Conservation (phyloP, 176 grass and related monocot species). For the Hyparrhenia diplandra region DNA sequence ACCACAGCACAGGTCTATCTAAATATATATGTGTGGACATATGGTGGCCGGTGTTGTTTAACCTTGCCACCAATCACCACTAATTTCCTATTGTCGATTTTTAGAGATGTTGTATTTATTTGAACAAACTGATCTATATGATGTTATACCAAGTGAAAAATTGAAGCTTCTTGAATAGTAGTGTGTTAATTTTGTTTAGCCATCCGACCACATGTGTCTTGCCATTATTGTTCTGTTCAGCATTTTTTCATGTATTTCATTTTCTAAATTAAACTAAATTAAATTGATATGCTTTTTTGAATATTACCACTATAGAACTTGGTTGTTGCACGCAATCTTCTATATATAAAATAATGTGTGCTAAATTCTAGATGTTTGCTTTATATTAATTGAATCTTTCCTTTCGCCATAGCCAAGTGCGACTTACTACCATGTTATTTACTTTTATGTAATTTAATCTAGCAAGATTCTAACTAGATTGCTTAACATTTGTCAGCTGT, state of each 20-base stretch:
- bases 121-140: neutral
- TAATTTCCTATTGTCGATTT: neutral
- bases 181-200: neutral
- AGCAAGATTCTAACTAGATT: constrained; percentile 13
- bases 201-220: neutral
- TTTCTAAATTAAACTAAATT: neutral
- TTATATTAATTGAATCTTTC: neutral
- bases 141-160: neutral
- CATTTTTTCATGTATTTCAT: neutral
- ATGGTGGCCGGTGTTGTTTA: no score
- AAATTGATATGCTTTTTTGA: neutral
- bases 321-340: neutral
- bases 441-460: neutral
- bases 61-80: neutral
- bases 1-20: neutral
- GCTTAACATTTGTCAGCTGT: constrained; percentile 34
- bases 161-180: neutral
- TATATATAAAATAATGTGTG: neutral
- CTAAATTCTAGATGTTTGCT: neutral
- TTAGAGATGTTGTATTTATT: neutral
- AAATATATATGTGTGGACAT: no score
- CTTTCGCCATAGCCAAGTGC: neutral
- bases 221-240: neutral
- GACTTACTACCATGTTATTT: neutral
- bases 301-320: neutral